Base-by-base conservation (phyloP, 352 stramenopile genomes). In the Pythium utonaiense region DNA sequence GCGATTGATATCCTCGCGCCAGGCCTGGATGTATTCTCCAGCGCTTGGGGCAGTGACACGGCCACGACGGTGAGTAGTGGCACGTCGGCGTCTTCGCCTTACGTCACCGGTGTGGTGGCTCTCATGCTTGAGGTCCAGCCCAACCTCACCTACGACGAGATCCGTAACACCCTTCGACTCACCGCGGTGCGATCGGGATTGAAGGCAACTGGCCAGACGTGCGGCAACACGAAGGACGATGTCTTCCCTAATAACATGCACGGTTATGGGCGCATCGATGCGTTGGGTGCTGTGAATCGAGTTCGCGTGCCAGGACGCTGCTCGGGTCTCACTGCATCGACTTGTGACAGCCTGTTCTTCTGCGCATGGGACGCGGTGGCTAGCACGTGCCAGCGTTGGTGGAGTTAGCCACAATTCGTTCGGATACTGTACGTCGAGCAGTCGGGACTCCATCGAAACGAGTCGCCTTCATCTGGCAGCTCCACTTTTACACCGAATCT, bases 201-300 rank as follows among this genome's bases (percentile, higher is more conserved):
- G n/a, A n/a, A 44, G 17, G 36, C 12, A 6, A 44, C 6, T 13
- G 36, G 36, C 12, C 22, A 24, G 5, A 44, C 36, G 13, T 44
- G 36, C 22, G 36, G 36, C 1, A n/a, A n/a, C 36, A 44, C 36
- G 36, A 44, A 6, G 3, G 36, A 44, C 36, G 5, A 21, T 22
- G 36, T 17, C 24, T 71, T 53, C 24, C 67, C 62, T 19, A 74
- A 71, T 52, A 71, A 71, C 51, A 41, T 57, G n/a, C 66, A 60
- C 25, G 67, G 67, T 30, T 68, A 71, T 24, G 67, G 67, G 28
- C 67, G 63, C 31, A 22, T 74, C 16, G 62, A 74, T 45, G 55
- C 44, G 13, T 6, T 54, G 3, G 24, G 21, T 44, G 36, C 36
- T n/a, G 22, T 44, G 36, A 44, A 44, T 22, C 22, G 36, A 8